Conservation (phyloP, 2,329 filamentous ascomycete species). For the Colletotrichum simmondsii region DNA sequence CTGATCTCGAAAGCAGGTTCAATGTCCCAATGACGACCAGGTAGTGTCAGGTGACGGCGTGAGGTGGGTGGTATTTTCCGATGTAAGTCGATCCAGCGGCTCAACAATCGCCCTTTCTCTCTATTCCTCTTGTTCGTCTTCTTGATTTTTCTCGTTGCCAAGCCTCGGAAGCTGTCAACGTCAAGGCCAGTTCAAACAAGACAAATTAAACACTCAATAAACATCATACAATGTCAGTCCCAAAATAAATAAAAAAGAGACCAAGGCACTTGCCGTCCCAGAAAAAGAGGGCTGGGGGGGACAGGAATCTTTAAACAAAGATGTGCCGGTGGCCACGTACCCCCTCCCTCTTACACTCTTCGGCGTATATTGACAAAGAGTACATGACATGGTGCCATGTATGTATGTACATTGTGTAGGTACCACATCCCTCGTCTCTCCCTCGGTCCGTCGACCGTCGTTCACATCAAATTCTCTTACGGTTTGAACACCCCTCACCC, state of each 20-base stretch:
- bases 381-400: neutral
- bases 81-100: constrained; percentile 33
- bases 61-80: neutral
- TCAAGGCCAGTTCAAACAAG: constrained; percentile 28
- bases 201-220: constrained; percentile 30
- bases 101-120: constrained; percentile 11
- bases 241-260: constrained; percentile 1
- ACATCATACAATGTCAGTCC: constrained; percentile 21
- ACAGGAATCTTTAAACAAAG: constrained; percentile 26
- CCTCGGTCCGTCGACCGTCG: neutral
- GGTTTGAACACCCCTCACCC: neutral
- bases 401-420: no score
- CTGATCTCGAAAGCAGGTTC: neutral
- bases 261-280: neutral
- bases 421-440: neutral
- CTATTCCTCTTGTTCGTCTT: neutral
- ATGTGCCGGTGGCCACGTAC: neutral
- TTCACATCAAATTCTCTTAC: no score
- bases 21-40: neutral
- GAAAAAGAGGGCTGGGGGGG: neutral
- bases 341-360: neutral
- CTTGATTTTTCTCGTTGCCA: neutral
- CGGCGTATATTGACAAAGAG: neutral
- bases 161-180: constrained; percentile 21
- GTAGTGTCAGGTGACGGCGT: neutral